Base-by-base conservation (phyloP, 176 grass and related monocot genomes). In the Miscanthus lutarioriparius region DNA sequence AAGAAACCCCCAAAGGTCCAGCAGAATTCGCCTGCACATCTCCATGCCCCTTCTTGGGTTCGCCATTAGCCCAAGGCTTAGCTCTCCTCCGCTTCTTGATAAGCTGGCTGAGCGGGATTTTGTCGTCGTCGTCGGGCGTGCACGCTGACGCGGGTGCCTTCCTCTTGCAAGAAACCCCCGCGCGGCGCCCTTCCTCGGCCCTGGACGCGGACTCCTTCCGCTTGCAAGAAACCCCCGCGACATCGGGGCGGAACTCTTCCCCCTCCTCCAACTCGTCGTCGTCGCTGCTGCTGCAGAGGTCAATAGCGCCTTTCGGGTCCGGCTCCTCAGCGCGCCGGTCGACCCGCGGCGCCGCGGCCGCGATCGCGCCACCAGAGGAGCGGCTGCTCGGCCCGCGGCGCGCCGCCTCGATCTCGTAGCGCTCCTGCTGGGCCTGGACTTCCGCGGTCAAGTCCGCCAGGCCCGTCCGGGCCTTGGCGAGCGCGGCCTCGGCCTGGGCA, bases 41-140 rank as follows among this genome's bases (percentile, higher is more conserved):
- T 33, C 28, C 85, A 20, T 37, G 26, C 10, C 22, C 64, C 16
- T 67, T 80, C 15, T 22, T 83, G 16, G 47, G 35, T 48, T 80
- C 45, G 76, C 71, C 49, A 78, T 78, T 61, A 35, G 63, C 68
- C 36, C 47, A 26, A 14, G 75, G 43, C 35, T 37, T 2, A 26
- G 9, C 68, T 76, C 28, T 37, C 11, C 61, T 27, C 22, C 37
- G 36, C 28, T 53, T 83, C 82, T 84, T 84, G 8, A 64, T 4
- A 22, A 78, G 47, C 59, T 84, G 76, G 45, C 76, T 80, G 35
- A 89, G 82, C 26, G 76, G n/a, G 61, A 80, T 30, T 30, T 0
- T 17, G 44, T 89, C 87, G 0, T 88, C 86, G 4, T 88, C 43
- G 3, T 65, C 58, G 32, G 43, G n/a, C 32, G 49, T 15, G 64